Evolutionary conservation across 257 asterid genomes (phyloP).

Genomic region (Phtheirospermum japonicum): DNA sequence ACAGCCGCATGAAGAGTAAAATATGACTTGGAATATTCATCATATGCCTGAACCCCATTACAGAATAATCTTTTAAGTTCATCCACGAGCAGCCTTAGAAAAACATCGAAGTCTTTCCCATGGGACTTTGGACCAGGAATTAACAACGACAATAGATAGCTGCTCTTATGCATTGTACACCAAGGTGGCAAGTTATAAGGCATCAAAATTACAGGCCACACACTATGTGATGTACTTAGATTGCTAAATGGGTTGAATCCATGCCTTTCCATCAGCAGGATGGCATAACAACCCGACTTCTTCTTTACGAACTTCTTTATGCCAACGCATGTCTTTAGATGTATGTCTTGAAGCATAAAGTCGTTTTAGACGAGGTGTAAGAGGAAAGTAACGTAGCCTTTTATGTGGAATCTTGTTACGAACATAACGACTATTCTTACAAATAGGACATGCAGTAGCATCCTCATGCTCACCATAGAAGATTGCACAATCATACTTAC

Average conservation of each 20-base stretch:
- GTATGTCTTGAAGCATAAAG: background rate
- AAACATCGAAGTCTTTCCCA: background rate
- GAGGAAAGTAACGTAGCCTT: background rate
- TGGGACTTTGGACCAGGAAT: background rate
- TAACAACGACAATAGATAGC: background rate
- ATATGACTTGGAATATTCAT: background rate
- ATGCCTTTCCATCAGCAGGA: background rate
- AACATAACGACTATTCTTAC: background rate
- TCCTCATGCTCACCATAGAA: background rate
- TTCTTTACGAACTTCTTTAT: slow-evolving; percentile 1
- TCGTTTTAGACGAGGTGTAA: background rate
- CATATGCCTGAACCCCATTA: background rate
- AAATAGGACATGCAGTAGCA: background rate
- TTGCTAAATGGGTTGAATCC: background rate
- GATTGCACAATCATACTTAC: no score
- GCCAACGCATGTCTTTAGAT: slow-evolving; percentile 1
- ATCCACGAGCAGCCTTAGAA: background rate
- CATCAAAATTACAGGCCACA: no score
- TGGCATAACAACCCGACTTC: background rate
- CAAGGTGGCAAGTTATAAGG: background rate
- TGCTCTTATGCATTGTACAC: background rate
- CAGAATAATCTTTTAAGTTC: background rate
- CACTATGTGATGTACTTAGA: background rate
- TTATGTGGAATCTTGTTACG: background rate
- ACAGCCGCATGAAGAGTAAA: slow-evolving; percentile 1